Evolutionary conservation across 495 filamentous ascomycete species (phyloP), one percentile per base, ranked within the genome.

Genomic region (Penicillium bovifimosum): DNA sequence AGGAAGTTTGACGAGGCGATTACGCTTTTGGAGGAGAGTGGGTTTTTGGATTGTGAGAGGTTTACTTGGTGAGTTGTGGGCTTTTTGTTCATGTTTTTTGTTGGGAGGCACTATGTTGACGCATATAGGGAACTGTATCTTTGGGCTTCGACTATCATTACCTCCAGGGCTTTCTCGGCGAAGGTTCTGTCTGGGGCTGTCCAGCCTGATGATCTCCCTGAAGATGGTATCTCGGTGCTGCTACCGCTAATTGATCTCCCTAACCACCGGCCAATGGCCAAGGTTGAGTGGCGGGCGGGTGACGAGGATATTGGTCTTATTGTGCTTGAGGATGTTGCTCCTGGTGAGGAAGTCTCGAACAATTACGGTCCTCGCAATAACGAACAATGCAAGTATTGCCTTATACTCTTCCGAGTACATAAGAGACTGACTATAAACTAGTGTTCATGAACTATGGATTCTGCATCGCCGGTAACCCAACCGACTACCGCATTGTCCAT

Each of bases 371-470:
- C 82, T 4, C 83, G 86, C 43, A 74, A 79, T 44, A 88, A 88
- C 52, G 84, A 82, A 57, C 82, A 86, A 58, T 61, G 81, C 82
- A 56, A 36, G 76, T 70, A n/a, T 14, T 35, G 20, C 4, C n/a
- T 41, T 33, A 6, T 24, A 31, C 2, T n/a, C 5, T 14, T 33
- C 16, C 6, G n/a, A 32, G 8, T 8, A 3, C 14, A 10, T 18
- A 26, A 29, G 9, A 28, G 13, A 56, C 33, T 64, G 27, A 61
- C 53, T 27, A 33, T 35, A 2, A 10, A 24, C 6, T 18, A 83
- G 81, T 87, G 28, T 70, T 87, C 44, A 72, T 86, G 68, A 85
- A 84, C 38, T 87, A 87, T 42, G 85, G 85, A 3, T 87, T 87
- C 62, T 80, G 78, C 50, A 69, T 85, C 9, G 55, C 66, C 3